Conservation (phyloP, 1,139 yeast species). For the Yamadazyma trypodendri region DNA sequence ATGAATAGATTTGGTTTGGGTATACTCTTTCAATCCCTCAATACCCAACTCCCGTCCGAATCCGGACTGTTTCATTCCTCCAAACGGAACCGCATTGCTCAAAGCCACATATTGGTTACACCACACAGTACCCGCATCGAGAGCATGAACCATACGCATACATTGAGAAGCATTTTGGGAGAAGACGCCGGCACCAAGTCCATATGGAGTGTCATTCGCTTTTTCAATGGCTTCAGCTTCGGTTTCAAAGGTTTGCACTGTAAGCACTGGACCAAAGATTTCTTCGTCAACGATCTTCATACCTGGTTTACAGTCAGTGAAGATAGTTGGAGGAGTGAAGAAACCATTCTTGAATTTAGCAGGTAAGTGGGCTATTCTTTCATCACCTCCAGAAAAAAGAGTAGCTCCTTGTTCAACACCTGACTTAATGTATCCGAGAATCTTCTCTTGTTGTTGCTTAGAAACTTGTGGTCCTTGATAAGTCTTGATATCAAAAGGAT, state of each 20-base stretch:
- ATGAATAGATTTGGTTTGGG: constrained; percentile 78
- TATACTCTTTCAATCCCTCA: constrained; percentile 71
- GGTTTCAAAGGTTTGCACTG: constrained; percentile 48
- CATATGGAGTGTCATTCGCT: constrained; percentile 54
- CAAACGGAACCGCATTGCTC: constrained; percentile 75
- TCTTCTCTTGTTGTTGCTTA: constrained; percentile 61
- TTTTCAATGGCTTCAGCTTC: constrained; percentile 52
- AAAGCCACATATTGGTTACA: constrained; percentile 72
- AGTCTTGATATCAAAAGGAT: constrained; percentile 55
- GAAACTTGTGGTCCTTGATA: constrained; percentile 84
- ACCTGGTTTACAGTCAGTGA: constrained; percentile 50
- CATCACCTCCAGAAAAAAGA: constrained; percentile 42
- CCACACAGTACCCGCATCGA: constrained; percentile 57
- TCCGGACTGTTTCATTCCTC: constrained; percentile 76
- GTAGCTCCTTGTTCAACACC: constrained; percentile 60
- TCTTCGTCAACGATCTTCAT: constrained; percentile 59
- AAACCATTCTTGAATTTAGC: constrained; percentile 43
- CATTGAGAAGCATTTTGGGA: constrained; percentile 54
- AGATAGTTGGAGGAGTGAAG: constrained; percentile 52
- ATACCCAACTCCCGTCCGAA: constrained; percentile 87
- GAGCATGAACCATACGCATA: constrained; percentile 41
- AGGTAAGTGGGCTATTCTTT: constrained; percentile 52
- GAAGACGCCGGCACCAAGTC: constrained; percentile 76
- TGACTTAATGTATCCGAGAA: constrained; percentile 46
- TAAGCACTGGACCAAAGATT: constrained; percentile 61